These are phyloP conservation scores for Raphanus hybrid DNA, from an alignment of 441 rosid genomes.

Conservation along the genomic window DNA sequence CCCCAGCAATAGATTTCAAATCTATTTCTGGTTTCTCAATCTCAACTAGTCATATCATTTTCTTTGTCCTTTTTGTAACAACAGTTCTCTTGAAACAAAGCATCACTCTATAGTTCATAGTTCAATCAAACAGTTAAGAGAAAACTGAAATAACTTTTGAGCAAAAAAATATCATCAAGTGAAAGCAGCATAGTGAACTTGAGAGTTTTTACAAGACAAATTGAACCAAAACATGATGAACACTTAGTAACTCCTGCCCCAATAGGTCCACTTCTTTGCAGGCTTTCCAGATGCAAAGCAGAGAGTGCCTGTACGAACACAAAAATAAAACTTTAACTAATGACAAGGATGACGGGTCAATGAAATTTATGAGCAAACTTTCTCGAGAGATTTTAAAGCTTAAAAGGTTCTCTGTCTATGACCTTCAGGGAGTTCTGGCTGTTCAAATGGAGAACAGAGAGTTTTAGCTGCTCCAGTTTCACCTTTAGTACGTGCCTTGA, in stretches of 20 bases:
- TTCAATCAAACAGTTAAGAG: conserved; percentile 3
- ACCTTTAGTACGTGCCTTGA: conserved; percentile 86
- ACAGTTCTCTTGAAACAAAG: background rate
- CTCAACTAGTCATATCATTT: background rate
- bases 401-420: background rate
- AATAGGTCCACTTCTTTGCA: conserved; percentile 91
- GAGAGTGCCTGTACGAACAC: conserved; percentile 58
- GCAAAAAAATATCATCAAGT: conserved; percentile 11
- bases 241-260: conserved; percentile 93
- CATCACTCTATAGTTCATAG: background rate
- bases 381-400: background rate
- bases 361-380: background rate
- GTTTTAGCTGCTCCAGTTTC: conserved; percentile 96
- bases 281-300: conserved; percentile 97
- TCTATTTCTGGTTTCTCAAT: background rate
- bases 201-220: conserved; percentile 11
- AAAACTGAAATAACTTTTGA: conserved; percentile 12
- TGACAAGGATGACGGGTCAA: background rate
- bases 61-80: background rate
- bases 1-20: background rate
- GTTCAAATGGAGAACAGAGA: conserved; percentile 94
- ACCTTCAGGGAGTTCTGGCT: conserved; percentile 99
- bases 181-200: conserved; percentile 16
- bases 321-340: background rate
- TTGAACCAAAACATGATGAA: conserved; percentile 14